These are phyloP conservation scores for Nowakowskiella sp. DNA, from an alignment of 192 early-diverging fungal species.

Conservation along the genomic window DNA sequence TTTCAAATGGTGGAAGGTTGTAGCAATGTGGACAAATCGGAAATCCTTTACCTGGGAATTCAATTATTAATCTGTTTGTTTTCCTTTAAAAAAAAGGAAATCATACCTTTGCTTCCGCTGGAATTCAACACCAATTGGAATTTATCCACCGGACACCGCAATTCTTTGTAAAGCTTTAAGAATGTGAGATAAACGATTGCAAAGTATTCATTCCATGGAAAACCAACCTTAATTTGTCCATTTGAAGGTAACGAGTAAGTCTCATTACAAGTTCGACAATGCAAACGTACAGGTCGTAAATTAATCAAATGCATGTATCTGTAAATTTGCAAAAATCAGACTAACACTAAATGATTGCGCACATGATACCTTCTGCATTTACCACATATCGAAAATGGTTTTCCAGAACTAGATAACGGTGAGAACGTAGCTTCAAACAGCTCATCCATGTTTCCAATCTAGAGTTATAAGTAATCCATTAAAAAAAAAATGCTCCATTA, in stretches of 20 bases:
- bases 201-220: neutral
- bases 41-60: constrained; percentile 44
- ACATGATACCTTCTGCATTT: constrained; percentile 27
- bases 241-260: constrained; percentile 40
- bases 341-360: neutral
- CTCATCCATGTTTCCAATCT: constrained; percentile 38
- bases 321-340: neutral
- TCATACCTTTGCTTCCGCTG: constrained; percentile 51
- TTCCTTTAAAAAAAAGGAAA: too few species aligned
- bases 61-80: too few species aligned
- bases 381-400: constrained; percentile 39
- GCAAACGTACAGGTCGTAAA: constrained; percentile 34
- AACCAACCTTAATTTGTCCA: constrained; percentile 39
- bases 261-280: constrained; percentile 44
- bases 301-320: constrained; percentile 43
- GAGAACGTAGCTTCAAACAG: constrained; percentile 49
- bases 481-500: neutral
- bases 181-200: too few species aligned
- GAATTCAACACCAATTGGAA: constrained; percentile 47
- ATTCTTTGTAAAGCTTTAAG: constrained; percentile 23
- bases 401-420: constrained; percentile 34
- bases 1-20: constrained; percentile 47
- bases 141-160: constrained; percentile 35
- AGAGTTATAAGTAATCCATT: neutral
- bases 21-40: constrained; percentile 45